Evolutionary conservation across 116 monocot species (phyloP).

Genomic region (Iris pallida): DNA sequence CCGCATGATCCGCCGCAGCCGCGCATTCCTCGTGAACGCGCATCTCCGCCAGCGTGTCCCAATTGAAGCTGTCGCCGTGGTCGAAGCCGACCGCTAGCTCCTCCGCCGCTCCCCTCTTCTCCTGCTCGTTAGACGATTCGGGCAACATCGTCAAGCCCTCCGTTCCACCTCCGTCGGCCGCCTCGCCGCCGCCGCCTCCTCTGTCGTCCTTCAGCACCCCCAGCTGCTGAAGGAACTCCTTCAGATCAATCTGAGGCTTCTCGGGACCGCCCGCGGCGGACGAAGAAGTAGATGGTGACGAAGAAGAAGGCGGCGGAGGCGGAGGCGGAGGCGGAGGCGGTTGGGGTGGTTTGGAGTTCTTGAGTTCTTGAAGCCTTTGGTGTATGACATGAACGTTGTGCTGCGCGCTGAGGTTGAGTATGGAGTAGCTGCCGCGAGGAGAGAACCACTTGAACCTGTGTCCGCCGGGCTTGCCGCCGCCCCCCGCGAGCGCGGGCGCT

Average conservation of each 20-base stretch:
- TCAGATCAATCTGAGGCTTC: conserved; percentile 87
- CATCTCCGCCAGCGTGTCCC: conserved; percentile 67
- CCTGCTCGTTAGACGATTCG: background rate
- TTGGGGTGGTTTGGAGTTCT: conserved; percentile 22
- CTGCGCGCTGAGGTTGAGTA: conserved; percentile 81
- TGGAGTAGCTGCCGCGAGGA: conserved; percentile 35
- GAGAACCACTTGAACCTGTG: conserved; percentile 59
- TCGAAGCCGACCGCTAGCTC: conserved; percentile 12
- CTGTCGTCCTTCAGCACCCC: conserved; percentile 64
- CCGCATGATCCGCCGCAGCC: conserved; percentile 5
- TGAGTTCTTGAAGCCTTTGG: conserved; percentile 71
- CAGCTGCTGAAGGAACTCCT: conserved; percentile 84
- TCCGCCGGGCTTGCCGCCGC: background rate
- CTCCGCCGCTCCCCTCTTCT: conserved; percentile 5
- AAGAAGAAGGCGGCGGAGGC: background rate
- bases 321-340: background rate
- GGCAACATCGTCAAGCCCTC: background rate
- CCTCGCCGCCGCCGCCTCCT: conserved; percentile 1
- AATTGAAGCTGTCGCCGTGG: conserved; percentile 30
- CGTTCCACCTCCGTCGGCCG: background rate
- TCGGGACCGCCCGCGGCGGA: conserved; percentile 1
- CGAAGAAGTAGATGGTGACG: conserved; percentile 2
- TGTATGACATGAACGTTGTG: conserved; percentile 90
- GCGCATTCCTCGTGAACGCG: conserved; percentile 27
- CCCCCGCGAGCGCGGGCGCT: background rate